Percentiles rank a stretch among this genome's conserved stretches.
phyloP scores from a whole-genome alignment of 2,329 filamentous ascomycete species.

The Exophiala oligosperma region DNA sequence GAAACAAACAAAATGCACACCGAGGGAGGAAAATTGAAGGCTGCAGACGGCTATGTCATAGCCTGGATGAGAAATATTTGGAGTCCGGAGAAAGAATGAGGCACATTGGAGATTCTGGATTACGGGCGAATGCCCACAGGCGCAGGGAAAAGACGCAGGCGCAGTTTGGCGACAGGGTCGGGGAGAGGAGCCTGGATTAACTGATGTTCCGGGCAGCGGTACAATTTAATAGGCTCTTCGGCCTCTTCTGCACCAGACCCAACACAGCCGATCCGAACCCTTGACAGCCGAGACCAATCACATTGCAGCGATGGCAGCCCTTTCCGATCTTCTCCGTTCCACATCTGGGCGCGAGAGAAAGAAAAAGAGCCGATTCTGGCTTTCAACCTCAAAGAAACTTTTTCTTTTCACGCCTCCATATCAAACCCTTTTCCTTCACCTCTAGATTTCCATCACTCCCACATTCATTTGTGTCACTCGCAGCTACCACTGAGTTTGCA shows the following conservation, averaged over 20 bases:
- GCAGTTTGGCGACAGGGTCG: background rate
- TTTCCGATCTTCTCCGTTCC: background rate
- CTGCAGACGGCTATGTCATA: conserved; percentile 16
- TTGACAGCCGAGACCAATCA: background rate
- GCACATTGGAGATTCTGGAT: conserved; percentile 1
- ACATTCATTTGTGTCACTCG: background rate
- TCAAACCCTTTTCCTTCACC: background rate
- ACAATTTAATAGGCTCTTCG: background rate
- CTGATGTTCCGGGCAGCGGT: background rate
- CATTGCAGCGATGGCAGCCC: background rate
- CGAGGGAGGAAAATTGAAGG: background rate
- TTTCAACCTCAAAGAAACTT: background rate
- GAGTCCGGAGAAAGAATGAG: background rate
- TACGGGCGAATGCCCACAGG: conserved; percentile 16
- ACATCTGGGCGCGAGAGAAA: background rate
- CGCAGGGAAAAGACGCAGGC: background rate
- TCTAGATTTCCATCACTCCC: background rate
- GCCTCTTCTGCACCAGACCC: background rate
- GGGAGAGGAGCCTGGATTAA: too few species aligned
- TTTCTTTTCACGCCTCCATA: background rate
- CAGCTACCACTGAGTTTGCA: background rate
- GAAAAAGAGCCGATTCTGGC: background rate
- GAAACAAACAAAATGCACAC: background rate
- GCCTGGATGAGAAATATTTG: conserved; percentile 1
- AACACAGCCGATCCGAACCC: background rate